Conservation (phyloP, 2,329 filamentous ascomycete genomes). For the Cladosporium sp. region DNA sequence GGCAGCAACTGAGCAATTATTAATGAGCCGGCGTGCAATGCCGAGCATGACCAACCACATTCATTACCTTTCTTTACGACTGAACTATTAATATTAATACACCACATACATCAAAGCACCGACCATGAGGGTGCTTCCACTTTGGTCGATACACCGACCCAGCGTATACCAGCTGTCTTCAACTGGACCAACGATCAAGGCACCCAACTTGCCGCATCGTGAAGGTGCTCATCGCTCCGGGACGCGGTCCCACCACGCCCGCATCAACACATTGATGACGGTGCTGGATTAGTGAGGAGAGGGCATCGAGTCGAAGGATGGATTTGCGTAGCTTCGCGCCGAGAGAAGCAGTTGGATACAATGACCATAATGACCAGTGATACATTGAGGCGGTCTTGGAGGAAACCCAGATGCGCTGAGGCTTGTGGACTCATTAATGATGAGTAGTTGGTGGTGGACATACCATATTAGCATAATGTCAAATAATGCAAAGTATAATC, state of each 20-base stretch:
- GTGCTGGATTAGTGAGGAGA: not conserved
- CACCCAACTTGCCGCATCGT: not conserved
- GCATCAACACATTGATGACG: not conserved
- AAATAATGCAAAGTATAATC: conserved; percentile 18
- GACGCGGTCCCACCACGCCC: not conserved
- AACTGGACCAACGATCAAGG: conserved; percentile 1
- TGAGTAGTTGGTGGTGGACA: not conserved
- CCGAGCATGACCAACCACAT: conserved; percentile 18
- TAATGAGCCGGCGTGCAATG: conserved; percentile 11
- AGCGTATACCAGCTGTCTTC: not conserved
- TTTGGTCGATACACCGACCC: not conserved
- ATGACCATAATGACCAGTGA: conserved; percentile 5
- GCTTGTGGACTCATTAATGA: not conserved
- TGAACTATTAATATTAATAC: conserved; percentile 12
- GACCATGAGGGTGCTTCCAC: not conserved
- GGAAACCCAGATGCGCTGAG: not conserved
- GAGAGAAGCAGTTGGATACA: conserved; percentile 10
- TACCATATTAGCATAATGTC: conserved; percentile 8
- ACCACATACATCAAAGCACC: not conserved
- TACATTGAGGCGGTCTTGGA: not conserved
- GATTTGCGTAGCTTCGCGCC: conserved; percentile 12
- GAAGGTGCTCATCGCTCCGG: conserved; percentile 1
- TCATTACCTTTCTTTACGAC: conserved; percentile 18
- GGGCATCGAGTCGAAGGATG: not conserved
- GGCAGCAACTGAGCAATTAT: conserved; percentile 12